Evolutionary conservation across 169 alveolate genomes (phyloP), one percentile per base, ranked within the genome.

Genomic region (Plasmodium knowlesi): DNA sequence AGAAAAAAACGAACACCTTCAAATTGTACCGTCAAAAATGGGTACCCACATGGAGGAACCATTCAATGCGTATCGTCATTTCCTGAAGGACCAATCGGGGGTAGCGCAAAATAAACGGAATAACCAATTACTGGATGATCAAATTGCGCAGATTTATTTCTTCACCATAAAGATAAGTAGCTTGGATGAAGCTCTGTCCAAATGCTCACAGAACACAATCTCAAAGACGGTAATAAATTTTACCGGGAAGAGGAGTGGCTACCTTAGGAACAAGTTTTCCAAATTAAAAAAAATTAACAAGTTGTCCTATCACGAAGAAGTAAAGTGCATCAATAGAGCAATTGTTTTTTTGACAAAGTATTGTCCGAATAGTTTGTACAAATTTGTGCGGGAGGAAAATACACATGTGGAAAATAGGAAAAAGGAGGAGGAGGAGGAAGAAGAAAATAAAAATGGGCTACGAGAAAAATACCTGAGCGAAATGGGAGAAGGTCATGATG

Each of bases 61-160:
- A 53, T 74, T 85, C 79, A 43, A 1, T 37, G 43, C 54, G 28
- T 85, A 50, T 54, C 22, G n/a, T 14, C 39, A 85, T 85, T 85
- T 85, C 37, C 10, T 74, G 14, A 39, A 74, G 43, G 12, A 10
- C 14, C 22, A 70, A 39, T n/a, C 70, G n/a, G 37, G 76, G 57
- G 43, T 10, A 32, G 39, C 19, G 5, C 1, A 5, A 67, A 67
- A 6, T 10, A 25, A 19, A 32, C 39, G 3, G 76, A 67, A 1
- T 8, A 39, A 67, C 37, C 39, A 34, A 22, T n/a, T 67, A 1
- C 37, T 22, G 76, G 76, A 85, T 19, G 94, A 79, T 5, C 90
- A 88, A 79, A 88, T 88, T 78, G 90, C 83, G 1, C 73, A 37
- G 61, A 67, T 88, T 79, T 88, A 78, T 88, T 88, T 88, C 46